Evolutionary conservation across 306 rosid genomes (phyloP), one percentile per base, ranked within the genome.

Genomic region (Delonix regia): DNA sequence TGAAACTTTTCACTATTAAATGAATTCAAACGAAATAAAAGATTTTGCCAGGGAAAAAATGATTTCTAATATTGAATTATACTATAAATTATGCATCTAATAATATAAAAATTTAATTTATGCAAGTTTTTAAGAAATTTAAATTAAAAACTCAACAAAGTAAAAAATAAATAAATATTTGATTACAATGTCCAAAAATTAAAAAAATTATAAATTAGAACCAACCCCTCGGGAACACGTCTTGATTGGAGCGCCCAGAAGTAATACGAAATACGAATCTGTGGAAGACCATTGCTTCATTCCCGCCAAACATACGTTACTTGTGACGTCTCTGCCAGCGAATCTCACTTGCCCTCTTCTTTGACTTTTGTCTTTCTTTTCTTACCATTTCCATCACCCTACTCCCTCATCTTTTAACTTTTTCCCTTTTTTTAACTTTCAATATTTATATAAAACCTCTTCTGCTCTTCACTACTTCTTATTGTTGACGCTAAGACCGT

Each of bases 271-370:
- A 38, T 48, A 39, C 55, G 28, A 69, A 75, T 72, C 83, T 69
- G 70, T 18, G 33, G 81, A 80, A 65, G 71, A n/a, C 41, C 78
- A 78, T 55, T 44, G 14, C 53, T 28, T 61, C 9, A 38, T 38
- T 62, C 78, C 56, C 53, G 45, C 81, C 71, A 66, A 47, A 12
- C 33, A 11, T 47, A 39, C 71, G 71, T 44, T 9, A 39, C 71
- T 21, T 39, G 48, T 81, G 81, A 74, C 76, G 81, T 78, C 70
- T 39, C n/a, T 22, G 56, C 61, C 80, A 19, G 51, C 69, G 81
- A 78, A 81, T 85, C 86, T 78, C 74, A 68, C 83, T 71, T 82
- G 19, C 77, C 77, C 34, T 55, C 82, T 67, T 22, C 66, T 80
- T 83, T 85, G 88, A 86, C 88, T 80, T 86, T 71, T 61, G 16